These are phyloP conservation scores for Hypericum androsaemum DNA, from an alignment of 345 rosid genomes.

Conservation along the genomic window DNA sequence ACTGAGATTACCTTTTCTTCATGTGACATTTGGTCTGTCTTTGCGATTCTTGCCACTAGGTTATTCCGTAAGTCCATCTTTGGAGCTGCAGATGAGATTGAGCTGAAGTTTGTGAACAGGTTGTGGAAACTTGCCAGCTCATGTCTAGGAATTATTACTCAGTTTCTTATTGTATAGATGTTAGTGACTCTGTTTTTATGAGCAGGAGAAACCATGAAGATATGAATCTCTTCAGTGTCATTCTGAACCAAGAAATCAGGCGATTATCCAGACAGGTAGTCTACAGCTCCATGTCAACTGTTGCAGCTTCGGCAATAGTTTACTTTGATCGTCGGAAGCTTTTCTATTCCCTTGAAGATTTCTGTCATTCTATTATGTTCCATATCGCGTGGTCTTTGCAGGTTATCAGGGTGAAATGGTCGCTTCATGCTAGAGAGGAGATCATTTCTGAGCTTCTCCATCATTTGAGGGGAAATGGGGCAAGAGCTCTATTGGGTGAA, in stretches of 20 bases:
- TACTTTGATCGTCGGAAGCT: no score
- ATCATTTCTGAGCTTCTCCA: conserved; percentile 85
- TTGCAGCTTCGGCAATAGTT: no score
- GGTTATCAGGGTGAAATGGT: conserved; percentile 98
- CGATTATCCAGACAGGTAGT: conserved; percentile 77
- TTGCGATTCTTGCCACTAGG: conserved; percentile 30
- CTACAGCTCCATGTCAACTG: neutral
- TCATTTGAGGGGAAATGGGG: conserved; percentile 57
- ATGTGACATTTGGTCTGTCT: neutral
- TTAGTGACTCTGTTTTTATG: conserved; percentile 15
- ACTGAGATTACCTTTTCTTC: conserved; percentile 4
- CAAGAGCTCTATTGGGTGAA: conserved; percentile 45
- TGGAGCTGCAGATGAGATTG: conserved; percentile 95
- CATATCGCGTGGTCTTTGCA: conserved; percentile 14
- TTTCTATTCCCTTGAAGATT: no score
- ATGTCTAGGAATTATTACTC: conserved; percentile 1
- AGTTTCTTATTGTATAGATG: conserved; percentile 1
- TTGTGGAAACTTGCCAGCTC: conserved; percentile 12
- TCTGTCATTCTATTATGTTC: neutral
- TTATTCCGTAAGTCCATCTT: conserved; percentile 87
- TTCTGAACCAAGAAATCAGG: conserved; percentile 90
- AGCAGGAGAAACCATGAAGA: conserved; percentile 84
- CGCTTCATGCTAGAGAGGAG: conserved; percentile 97
- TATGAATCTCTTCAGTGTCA: conserved; percentile 66
- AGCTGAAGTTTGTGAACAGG: conserved; percentile 93